Conservation (phyloP, 306 rosid species). For the Ochetophila trinervis region DNA sequence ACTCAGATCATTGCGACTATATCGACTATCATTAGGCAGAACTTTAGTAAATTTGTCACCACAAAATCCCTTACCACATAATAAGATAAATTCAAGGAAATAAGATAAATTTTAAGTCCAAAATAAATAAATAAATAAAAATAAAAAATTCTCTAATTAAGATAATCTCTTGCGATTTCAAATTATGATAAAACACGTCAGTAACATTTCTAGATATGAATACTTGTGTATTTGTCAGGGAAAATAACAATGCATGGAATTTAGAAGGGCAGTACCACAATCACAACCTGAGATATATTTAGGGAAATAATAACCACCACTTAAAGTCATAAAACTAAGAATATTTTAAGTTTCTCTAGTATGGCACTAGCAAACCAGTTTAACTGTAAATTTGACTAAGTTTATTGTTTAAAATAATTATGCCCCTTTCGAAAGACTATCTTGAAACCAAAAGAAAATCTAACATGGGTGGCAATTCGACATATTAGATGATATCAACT, state of each 20-base stretch:
- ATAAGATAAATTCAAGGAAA: neutral
- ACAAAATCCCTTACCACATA: neutral
- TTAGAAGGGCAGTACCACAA: too few species aligned
- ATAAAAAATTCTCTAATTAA: neutral
- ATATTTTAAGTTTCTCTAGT: neutral
- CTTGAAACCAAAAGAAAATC: neutral
- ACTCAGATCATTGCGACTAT: neutral
- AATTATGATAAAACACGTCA: neutral
- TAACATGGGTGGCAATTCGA: too few species aligned
- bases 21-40: neutral
- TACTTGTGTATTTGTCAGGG: too few species aligned
- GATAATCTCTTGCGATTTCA: neutral
- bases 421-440: neutral
- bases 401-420: neutral
- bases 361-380: neutral
- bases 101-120: neutral
- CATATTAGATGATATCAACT: neutral
- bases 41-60: neutral
- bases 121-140: too few species aligned
- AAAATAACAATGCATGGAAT: too few species aligned
- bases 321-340: neutral
- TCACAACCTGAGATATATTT: too few species aligned
- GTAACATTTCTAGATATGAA: too few species aligned
- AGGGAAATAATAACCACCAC: neutral
- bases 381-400: neutral